A percentile compares a stretch with the other conserved stretches of the same genome.
phyloP scores from a whole-genome alignment of 1,284 basidiomycete genomes.

The Marasmius fiardii region DNA sequence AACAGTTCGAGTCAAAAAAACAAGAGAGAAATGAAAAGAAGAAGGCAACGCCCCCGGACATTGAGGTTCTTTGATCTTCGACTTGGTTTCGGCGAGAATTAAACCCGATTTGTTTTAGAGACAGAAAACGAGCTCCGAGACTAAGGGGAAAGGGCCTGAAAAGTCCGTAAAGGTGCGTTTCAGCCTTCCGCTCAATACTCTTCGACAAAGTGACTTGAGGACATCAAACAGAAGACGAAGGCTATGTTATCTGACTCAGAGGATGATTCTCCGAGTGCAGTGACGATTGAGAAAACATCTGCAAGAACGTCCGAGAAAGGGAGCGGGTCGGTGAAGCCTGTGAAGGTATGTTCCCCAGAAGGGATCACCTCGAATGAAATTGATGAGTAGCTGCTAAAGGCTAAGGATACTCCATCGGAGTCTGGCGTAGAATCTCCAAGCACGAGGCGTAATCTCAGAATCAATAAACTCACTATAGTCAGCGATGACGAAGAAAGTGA shows the following conservation, averaged over 20 bases:
- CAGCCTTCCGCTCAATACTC: background rate
- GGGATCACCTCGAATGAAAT: too few relatives aligned
- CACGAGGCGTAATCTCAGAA: conserved; percentile 19
- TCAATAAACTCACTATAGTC: conserved; percentile 46
- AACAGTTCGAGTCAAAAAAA: conserved; percentile 16
- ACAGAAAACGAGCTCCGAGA: background rate
- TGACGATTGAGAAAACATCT: too few relatives aligned
- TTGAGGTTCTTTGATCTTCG: too few relatives aligned
- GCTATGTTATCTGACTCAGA: too few relatives aligned
- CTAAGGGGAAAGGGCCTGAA: too few relatives aligned
- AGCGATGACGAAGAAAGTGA: conserved; percentile 57
- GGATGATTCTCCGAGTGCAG: too few relatives aligned
- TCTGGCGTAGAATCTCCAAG: conserved; percentile 12
- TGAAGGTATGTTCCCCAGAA: background rate
- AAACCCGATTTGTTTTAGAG: background rate
- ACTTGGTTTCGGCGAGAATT: too few relatives aligned
- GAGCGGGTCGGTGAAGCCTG: background rate
- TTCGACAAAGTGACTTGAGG: too few relatives aligned
- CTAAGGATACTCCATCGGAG: conserved; percentile 11
- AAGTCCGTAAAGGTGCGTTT: background rate
- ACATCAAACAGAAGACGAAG: too few relatives aligned
- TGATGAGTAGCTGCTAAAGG: background rate
- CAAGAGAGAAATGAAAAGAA: conserved; percentile 15
- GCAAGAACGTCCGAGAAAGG: background rate
- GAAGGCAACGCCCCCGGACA: background rate